Evolutionary conservation across 1,284 basidiomycete genomes (phyloP), one percentile per base, ranked within the genome.

Genomic region (Mycosarcoma mackinlayi): DNA sequence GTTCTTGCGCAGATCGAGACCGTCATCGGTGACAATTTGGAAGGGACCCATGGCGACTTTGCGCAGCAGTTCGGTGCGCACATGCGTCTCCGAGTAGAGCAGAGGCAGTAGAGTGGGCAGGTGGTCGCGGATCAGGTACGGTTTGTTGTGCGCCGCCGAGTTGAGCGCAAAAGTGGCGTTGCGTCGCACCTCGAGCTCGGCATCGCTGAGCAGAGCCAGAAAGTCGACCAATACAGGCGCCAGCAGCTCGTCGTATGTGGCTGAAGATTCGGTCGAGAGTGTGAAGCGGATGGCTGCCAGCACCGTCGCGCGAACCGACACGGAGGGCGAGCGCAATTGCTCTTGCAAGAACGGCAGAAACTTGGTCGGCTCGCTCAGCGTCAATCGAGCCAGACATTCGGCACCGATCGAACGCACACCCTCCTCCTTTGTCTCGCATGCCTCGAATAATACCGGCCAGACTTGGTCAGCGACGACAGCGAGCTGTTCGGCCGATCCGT

Each of bases 31-130:
- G 80, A 91, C 92, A 83, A 95, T 93, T 51, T 91, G 94, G 90
- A 94, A 99, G 0, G 96, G 96, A 14, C 96, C 96, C 96, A 98
- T 98, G 79, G 92, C 90, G 8, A 98, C 94, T 6, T 91, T 92
- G 34, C 79, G 74, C 53, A 80, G 52, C 23, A 82, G 60, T 21
- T 82, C 77, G 33, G 59, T 47, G 34, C 92, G 89, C 76, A 97
- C 90, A 53, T 97, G 88, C 33, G 91, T 89, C 14, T 88, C 87
- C 75, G 93, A 92, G 84, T 97, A 97, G 18, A 99, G 85, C 58
- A 87, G 87, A 0, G 94, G 93, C 41, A 98, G 86, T 2, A 98
- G 86, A 0, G 86, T 83, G 1, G 86, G 82, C 19, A 98, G 86
- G 76, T 94, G 91, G 25, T 96, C 92, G 30, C 90, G 87, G 73